These are phyloP conservation scores for Filosporella fistucella DNA, from an alignment of 495 filamentous ascomycete species.

Conservation along the genomic window DNA sequence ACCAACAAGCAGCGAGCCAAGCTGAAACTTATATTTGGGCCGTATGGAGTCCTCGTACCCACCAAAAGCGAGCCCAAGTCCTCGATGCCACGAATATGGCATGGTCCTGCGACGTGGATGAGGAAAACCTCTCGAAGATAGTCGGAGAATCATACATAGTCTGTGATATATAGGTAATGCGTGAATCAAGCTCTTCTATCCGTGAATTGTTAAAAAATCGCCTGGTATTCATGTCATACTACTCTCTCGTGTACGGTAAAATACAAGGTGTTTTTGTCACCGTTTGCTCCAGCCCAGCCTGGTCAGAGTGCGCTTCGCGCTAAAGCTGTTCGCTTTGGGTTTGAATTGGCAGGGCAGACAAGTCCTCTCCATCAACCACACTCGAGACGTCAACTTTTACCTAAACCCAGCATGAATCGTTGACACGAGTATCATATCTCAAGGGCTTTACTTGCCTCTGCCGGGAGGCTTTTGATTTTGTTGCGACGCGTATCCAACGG, in stretches of 20 bases:
- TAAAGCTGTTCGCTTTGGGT: background rate
- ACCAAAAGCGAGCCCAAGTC: background rate
- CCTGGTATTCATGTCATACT: too few relatives aligned
- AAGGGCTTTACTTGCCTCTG: constrained; percentile 22
- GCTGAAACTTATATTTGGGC: constrained; percentile 13
- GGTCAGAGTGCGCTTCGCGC: constrained; percentile 5
- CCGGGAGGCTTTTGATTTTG: constrained; percentile 13
- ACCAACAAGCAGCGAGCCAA: too few relatives aligned
- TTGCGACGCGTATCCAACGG: constrained; percentile 19
- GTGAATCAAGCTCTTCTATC: too few relatives aligned
- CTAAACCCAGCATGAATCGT: constrained; percentile 2
- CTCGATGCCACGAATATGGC: background rate
- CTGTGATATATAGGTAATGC: too few relatives aligned
- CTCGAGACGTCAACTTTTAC: too few relatives aligned
- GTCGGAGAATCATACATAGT: too few relatives aligned
- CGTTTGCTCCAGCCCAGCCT: constrained; percentile 1
- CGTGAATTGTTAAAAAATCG: too few relatives aligned
- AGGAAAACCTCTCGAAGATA: too few relatives aligned
- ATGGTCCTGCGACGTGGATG: too few relatives aligned
- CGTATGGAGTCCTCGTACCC: too few relatives aligned
- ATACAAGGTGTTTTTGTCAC: background rate
- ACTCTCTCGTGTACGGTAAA: too few relatives aligned
- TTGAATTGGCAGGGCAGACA: background rate
- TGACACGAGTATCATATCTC: too few relatives aligned
- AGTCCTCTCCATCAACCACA: background rate